Percentiles rank a stretch among this genome's conserved stretches.
Evolutionary conservation across 2,329 filamentous ascomycete species (phyloP).

Genomic region (Hypomyces perniciosus): DNA sequence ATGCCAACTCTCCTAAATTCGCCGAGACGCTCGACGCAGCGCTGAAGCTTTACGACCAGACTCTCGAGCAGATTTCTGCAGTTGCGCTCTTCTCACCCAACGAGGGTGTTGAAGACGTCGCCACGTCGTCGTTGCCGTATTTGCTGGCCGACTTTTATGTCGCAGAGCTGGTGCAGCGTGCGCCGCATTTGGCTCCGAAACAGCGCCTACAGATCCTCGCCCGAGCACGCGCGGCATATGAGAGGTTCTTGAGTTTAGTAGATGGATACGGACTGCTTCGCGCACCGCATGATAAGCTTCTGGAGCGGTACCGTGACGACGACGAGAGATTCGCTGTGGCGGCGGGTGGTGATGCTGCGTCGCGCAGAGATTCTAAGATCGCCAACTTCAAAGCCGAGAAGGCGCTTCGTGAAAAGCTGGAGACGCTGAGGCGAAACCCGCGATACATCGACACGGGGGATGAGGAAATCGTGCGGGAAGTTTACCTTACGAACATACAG

Average conservation of each 20-base stretch:
- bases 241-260: slow-evolving; percentile 68
- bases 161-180: slow-evolving; percentile 70
- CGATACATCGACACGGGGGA: slow-evolving; percentile 60
- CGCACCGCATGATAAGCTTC: slow-evolving; percentile 58
- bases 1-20: slow-evolving; percentile 60
- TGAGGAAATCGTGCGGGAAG: slow-evolving; percentile 73
- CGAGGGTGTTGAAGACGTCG: slow-evolving; percentile 79
- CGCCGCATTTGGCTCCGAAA: slow-evolving; percentile 44
- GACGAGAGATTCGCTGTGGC: slow-evolving; percentile 68
- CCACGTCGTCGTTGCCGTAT: slow-evolving; percentile 80
- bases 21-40: slow-evolving; percentile 61
- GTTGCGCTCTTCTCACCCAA: slow-evolving; percentile 86
- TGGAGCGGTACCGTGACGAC: slow-evolving; percentile 67
- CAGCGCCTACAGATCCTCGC: slow-evolving; percentile 60
- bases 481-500: slow-evolving; percentile 70
- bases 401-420: slow-evolving; percentile 74
- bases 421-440: slow-evolving; percentile 43
- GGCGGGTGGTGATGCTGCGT: slow-evolving; percentile 53
- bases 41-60: slow-evolving; percentile 67
- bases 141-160: slow-evolving; percentile 71
- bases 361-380: slow-evolving; percentile 78
- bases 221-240: slow-evolving; percentile 64
- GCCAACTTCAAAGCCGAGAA: slow-evolving; percentile 80
- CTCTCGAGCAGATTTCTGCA: slow-evolving; percentile 60
- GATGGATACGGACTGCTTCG: slow-evolving; percentile 73